Evolutionary conservation across 768 basidiomycete genomes (phyloP).

Genomic region (Dioszegia hungarica): DNA sequence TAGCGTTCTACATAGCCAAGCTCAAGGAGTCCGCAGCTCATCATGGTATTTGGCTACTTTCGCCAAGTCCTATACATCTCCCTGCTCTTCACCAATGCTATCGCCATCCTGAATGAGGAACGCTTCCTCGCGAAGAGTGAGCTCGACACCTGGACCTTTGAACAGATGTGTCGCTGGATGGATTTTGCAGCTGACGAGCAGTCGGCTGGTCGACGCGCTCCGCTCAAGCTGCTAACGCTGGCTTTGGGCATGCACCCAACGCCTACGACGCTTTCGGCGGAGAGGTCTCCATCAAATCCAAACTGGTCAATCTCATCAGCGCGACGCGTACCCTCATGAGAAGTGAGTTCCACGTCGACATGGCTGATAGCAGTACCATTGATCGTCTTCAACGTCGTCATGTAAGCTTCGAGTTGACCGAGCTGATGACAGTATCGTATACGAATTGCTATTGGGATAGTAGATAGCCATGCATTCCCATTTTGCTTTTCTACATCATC

Average conservation of each 20-base stretch:
- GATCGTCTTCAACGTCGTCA: conserved; percentile 76
- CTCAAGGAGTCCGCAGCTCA: too few relatives aligned
- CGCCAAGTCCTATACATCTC: conserved; percentile 69
- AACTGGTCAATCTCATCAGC: conserved; percentile 84
- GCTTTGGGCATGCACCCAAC: conserved; percentile 41
- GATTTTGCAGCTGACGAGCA: conserved; percentile 45
- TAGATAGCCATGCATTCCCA: background rate
- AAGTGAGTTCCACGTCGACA: conserved; percentile 59
- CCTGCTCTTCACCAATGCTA: conserved; percentile 84
- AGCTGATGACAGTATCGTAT: conserved; percentile 57
- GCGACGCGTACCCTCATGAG: conserved; percentile 96
- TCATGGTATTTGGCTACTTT: conserved; percentile 45
- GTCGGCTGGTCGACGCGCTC: conserved; percentile 73
- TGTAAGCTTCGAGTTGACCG: conserved; percentile 48
- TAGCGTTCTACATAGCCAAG: too few relatives aligned
- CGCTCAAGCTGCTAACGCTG: conserved; percentile 29
- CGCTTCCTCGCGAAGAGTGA: conserved; percentile 87
- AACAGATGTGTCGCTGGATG: too few relatives aligned
- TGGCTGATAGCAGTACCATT: conserved; percentile 69
- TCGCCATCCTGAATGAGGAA: conserved; percentile 93
- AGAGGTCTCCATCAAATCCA: conserved; percentile 63
- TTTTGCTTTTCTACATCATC: conserved; percentile 3
- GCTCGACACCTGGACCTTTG: conserved; percentile 50
- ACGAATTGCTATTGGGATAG: conserved; percentile 68
- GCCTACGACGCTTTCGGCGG: conserved; percentile 18